phyloP scores from a whole-genome alignment of 305 asterid genomes.

The Ajuga reptans region DNA sequence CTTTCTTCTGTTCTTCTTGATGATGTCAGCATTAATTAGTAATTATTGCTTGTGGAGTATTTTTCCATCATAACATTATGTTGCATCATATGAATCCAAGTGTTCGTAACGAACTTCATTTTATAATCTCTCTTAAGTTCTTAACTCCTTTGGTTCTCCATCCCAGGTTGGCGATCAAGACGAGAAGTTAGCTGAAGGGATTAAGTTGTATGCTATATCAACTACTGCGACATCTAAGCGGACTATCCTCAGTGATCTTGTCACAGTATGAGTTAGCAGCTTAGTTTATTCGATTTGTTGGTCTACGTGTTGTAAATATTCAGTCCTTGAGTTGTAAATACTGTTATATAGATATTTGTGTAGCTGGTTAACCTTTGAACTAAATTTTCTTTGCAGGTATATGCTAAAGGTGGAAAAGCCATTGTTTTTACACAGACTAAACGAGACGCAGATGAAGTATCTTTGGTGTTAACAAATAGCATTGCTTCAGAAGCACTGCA shows the following conservation, averaged over 20 bases:
- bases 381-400: conserved; percentile 43
- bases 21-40: conserved; percentile 6
- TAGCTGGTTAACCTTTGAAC: conserved; percentile 3
- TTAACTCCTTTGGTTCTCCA: conserved; percentile 8
- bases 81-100: background rate
- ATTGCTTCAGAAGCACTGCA: conserved; percentile 90
- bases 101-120: background rate
- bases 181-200: conserved; percentile 95
- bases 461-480: conserved; percentile 57
- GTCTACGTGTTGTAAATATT: background rate
- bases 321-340: background rate
- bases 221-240: conserved; percentile 68
- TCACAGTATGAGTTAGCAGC: conserved; percentile 46
- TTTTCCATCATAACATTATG: background rate
- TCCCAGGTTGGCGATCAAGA: conserved; percentile 79
- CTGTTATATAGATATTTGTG: background rate
- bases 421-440: conserved; percentile 95
- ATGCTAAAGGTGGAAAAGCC: conserved; percentile 92
- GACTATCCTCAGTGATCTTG: conserved; percentile 74
- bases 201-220: conserved; percentile 75
- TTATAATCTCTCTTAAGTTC: background rate
- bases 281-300: background rate
- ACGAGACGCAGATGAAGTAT: conserved; percentile 94
- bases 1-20: background rate
- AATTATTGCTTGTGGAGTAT: background rate